These are phyloP conservation scores for Pugionium cornutum DNA, from an alignment of 345 rosid species.

Conservation along the genomic window DNA sequence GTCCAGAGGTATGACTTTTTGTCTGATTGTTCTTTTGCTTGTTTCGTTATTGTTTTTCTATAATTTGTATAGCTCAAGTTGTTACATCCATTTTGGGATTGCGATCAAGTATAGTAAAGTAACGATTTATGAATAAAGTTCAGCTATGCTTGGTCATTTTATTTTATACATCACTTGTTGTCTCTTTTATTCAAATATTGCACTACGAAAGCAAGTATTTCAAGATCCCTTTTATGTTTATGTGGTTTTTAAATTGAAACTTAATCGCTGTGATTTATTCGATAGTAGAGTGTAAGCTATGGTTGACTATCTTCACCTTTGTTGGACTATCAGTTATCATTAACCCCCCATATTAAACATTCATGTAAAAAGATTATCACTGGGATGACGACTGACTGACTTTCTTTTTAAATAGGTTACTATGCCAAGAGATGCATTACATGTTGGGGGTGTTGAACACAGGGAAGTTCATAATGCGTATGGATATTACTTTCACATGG, in stretches of 20 bases:
- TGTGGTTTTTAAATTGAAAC: slow-evolving; percentile 5
- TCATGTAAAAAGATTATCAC: background rate
- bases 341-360: background rate
- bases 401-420: slow-evolving; percentile 54
- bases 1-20: slow-evolving; percentile 81
- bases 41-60: slow-evolving; percentile 10
- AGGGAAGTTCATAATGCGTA: slow-evolving; percentile 93
- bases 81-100: background rate
- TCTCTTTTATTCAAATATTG: slow-evolving; percentile 6
- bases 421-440: slow-evolving; percentile 98
- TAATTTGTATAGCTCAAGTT: slow-evolving; percentile 6
- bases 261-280: background rate
- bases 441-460: slow-evolving; percentile 79
- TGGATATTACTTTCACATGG: slow-evolving; percentile 97
- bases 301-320: background rate
- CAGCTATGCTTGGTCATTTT: background rate
- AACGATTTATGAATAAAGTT: no score
- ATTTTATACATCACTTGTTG: background rate
- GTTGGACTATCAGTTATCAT: slow-evolving; percentile 4
- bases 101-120: background rate
- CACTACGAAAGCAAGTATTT: slow-evolving; percentile 1
- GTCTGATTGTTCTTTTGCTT: slow-evolving; percentile 16
- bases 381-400: slow-evolving; percentile 16
- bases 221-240: background rate
- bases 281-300: background rate